Evolutionary conservation across 139 green algal genomes (phyloP), one percentile per base, ranked within the genome.

Genomic region (Ettlia oleoabundans): DNA sequence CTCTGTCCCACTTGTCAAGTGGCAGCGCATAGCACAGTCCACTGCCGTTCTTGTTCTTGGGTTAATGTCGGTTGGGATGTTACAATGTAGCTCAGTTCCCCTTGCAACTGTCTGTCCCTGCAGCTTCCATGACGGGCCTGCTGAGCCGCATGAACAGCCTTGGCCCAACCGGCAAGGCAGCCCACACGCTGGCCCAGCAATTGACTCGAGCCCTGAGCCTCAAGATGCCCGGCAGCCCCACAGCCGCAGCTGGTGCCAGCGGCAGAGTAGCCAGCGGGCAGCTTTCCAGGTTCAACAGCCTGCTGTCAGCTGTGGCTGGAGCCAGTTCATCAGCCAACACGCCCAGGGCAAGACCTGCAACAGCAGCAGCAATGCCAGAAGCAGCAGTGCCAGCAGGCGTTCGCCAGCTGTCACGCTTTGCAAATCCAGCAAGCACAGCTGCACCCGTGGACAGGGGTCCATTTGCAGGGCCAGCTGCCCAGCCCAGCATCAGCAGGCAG

Each of bases 131-230:
- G 65, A 69, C 37, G 3, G 78, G 78, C 65, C 4, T 77, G 65
- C 66, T 83, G 35, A 83, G 78, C 78, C 65, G 78, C 63, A 83
- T 83, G 78, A 76, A 42, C 78, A 76, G 63, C 64, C 3, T 83
- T 43, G 78, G 64, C 13, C 63, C 64, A 2, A 28, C 78, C 4
- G 78, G 78, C 66, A 74, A 75, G 30, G 77, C 63, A 0, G 77
- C 77, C 5, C 77, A 82, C 75, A 41, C 55, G 58, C 75, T 81
- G 58, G 75, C 58, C 15, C 75, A 81, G 61, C 75, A 81, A 4
- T 24, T 81, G n/a, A 41, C 38, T 6, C 55, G 75, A 0, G 38
- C 38, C 1, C 58, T 81, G 37, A 43, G 58, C 40, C 40, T 13
- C 75, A 81, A 58, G 55, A 32, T 28, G 37, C 75, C 75, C 2